Conservation (phyloP, 345 rosid genomes). For the Hevea brasiliensis region DNA sequence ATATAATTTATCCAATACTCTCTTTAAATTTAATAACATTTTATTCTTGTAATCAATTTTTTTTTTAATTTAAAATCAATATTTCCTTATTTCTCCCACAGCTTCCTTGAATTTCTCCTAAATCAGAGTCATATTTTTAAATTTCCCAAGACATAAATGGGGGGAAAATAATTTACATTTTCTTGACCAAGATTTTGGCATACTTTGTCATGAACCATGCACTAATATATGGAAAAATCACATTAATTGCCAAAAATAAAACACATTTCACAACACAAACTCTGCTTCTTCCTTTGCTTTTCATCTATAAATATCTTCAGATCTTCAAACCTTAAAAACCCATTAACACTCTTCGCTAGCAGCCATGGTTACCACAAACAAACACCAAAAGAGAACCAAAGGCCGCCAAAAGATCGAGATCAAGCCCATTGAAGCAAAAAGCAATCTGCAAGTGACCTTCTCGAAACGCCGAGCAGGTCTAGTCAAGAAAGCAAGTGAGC, state of each 20-base stretch:
- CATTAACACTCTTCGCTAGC: neutral
- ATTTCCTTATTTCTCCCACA: no score
- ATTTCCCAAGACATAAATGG: no score
- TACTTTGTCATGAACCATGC: no score
- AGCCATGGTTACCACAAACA: conserved; percentile 19
- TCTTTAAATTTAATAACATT: no score
- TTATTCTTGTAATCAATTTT: no score
- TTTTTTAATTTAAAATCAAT: no score
- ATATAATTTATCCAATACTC: no score
- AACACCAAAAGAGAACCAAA: conserved; percentile 13
- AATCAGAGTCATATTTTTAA: neutral
- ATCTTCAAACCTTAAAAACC: neutral
- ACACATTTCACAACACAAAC: neutral
- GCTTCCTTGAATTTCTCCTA: neutral
- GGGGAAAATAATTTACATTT: no score
- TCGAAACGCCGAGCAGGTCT: conserved; percentile 28
- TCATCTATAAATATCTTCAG: neutral
- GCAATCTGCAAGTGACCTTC: conserved; percentile 24
- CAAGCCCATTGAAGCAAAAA: conserved; percentile 13
- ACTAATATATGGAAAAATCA: no score
- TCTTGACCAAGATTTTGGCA: no score
- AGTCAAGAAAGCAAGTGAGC: conserved; percentile 42
- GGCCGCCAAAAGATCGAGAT: conserved; percentile 19
- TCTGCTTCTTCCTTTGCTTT: no score
- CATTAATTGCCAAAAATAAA: no score